Base-by-base conservation (phyloP, 192 early-diverging fungal genomes). In the Funneliformis mosseae region DNA sequence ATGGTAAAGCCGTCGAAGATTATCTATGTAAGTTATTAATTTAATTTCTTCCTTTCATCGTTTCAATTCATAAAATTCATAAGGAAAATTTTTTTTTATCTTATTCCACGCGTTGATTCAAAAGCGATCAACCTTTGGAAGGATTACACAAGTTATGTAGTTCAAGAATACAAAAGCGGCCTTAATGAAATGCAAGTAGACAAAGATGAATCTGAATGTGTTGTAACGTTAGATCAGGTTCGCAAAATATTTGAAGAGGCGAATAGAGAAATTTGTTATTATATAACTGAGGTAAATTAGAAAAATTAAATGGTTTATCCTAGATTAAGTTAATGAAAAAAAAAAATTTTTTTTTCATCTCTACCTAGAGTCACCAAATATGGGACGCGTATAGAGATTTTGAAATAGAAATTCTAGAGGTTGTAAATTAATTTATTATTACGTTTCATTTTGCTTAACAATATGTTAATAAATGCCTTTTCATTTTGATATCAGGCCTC, bases 91-190 rank as follows among this genome's bases (percentile, higher is more conserved):
- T 14, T 23, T 45, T 46, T 77, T 43, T 64, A 39, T 82, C 48
- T 6, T 5, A 64, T 59, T 10, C 59, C 14, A 25, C 27, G 48
- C 33, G 18, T 62, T 25, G n/a, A 5, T 76, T 27, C 42, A 45
- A 8, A 76, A 95, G 94, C 92, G 9, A 92, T 94, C 72, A 80
- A 80, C 5, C 78, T 94, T 23, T 95, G 93, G 92, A 87, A 87
- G 50, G 86, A 87, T 23, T 94, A 90, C 81, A 50, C 88, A 7
- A 82, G 86, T 9, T 95, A 87, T 84, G 81, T 91, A 4, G 64
- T 84, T 0, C 82, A 90, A 8, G 86, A 91, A 39, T 90, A 84
- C 77, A 68, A 83, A n/a, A 62, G 73, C 11, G 60, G 68, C 2
- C 68, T 78, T 46, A 39, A 69, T 39, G 16, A 69, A 69, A 69